Base-by-base conservation (phyloP, 306 rosid species). In the Cucumis melo region DNA sequence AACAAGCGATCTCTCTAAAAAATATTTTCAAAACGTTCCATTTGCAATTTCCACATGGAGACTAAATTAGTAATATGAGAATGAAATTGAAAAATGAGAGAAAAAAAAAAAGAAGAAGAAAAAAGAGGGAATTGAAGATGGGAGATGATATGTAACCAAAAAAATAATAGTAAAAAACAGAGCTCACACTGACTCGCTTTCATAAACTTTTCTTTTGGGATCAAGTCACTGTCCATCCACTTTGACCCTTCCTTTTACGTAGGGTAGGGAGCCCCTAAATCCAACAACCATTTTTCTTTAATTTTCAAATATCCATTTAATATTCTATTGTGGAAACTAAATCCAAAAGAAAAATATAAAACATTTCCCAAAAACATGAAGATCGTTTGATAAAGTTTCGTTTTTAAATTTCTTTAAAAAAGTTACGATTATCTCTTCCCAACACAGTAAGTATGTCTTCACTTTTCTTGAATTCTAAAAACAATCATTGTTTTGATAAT, bases 101-200 rank as follows among this genome's bases (percentile, higher is more conserved):
- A 42, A 68, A 7, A 27, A 27, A 27, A 27, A 27, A 27, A 27
- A 32, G 36, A 32, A 32, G 36, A 32, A 27, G 32, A 32, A 32
- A 4, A 32, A 3, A 46, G 56, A 20, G 9, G 5, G 39, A 68
- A 42, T 68, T 13, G n/a, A 66, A 41, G 74, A 67, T 67, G 50
- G 74, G 53, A 66, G 15, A 44, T 68, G 74, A 70, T 70, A 57
- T 70, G 75, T 70, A 46, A 70, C 57, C 23, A 44, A 44, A 70
- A 44, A 39, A 39, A 61, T 3, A 32, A 32, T 63, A 17, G n/a
- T 15, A 63, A 42, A 0, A 42, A 67, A 23, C 23, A 70, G 20
- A 46, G 20, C 56, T 70, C 39, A 70, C 21, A 46, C 75, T 46
- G 58, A 70, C 38, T 46, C 38, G 48, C 75, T 70, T 70, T 70